phyloP scores from a whole-genome alignment of 805 yeast genomes.

The Candida ficus region DNA sequence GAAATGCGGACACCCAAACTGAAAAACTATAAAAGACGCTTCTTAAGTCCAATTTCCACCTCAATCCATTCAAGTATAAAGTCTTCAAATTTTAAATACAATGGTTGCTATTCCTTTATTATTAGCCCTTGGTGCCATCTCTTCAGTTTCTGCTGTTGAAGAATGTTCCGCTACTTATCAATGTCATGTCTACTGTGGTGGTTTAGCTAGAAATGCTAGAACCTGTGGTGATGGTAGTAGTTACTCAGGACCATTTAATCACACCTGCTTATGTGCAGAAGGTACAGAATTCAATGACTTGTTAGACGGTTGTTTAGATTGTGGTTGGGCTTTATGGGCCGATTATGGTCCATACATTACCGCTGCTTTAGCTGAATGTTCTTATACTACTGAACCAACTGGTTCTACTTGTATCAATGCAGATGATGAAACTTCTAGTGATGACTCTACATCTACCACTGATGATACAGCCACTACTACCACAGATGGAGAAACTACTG shows the following conservation, averaged over 20 bases:
- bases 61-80: too few species aligned
- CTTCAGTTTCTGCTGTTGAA: neutral
- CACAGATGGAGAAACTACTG: neutral
- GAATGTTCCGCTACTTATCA: neutral
- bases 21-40: too few species aligned
- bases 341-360: slow-evolving; percentile 26
- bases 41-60: too few species aligned
- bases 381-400: slow-evolving; percentile 25
- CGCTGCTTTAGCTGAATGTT: slow-evolving; percentile 24
- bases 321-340: slow-evolving; percentile 33
- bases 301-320: slow-evolving; percentile 26
- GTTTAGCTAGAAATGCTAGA: slow-evolving; percentile 26
- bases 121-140: neutral
- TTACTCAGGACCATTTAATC: slow-evolving; percentile 16
- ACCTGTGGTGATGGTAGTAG: slow-evolving; percentile 16
- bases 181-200: slow-evolving; percentile 16
- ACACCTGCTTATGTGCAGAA: slow-evolving; percentile 18
- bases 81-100: neutral
- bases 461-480: neutral
- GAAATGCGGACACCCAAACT: too few species aligned
- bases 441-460: too few species aligned
- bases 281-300: slow-evolving; percentile 13
- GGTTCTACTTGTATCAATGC: slow-evolving; percentile 19
- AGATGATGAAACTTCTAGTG: neutral
- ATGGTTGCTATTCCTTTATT: neutral